phyloP scores from a whole-genome alignment of 345 rosid species.

The Murraya koenigii region DNA sequence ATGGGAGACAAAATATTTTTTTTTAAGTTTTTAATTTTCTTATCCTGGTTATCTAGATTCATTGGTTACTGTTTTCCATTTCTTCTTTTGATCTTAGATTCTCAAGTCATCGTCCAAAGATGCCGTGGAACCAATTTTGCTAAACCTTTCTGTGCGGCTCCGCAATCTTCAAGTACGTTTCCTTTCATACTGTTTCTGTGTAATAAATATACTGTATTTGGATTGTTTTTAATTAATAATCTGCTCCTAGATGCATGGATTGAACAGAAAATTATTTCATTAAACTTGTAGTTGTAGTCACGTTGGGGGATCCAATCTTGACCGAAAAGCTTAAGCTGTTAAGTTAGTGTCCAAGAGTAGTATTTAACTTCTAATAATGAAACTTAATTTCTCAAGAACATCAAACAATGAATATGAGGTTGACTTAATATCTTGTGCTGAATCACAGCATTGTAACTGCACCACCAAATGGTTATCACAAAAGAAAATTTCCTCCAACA shows the following conservation, averaged over 20 bases:
- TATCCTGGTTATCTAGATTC: constrained; percentile 12
- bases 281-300: background rate
- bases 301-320: background rate
- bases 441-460: background rate
- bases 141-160: constrained; percentile 76
- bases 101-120: constrained; percentile 74
- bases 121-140: constrained; percentile 85
- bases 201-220: background rate
- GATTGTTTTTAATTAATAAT: background rate
- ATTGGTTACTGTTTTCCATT: background rate
- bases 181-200: background rate
- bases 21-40: background rate
- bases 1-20: background rate
- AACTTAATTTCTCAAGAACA: background rate
- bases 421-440: background rate
- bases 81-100: constrained; percentile 43
- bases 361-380: background rate
- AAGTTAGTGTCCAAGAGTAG: background rate
- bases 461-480: background rate
- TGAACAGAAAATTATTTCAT: background rate
- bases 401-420: background rate
- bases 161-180: constrained; percentile 79
- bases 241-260: background rate
- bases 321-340: too few relatives aligned
- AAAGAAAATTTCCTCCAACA: background rate